Percentiles rank a stretch among this genome's conserved stretches.
Evolutionary conservation across 106 monocot species (phyloP).

Genomic region (Dendrobium catenatum): DNA sequence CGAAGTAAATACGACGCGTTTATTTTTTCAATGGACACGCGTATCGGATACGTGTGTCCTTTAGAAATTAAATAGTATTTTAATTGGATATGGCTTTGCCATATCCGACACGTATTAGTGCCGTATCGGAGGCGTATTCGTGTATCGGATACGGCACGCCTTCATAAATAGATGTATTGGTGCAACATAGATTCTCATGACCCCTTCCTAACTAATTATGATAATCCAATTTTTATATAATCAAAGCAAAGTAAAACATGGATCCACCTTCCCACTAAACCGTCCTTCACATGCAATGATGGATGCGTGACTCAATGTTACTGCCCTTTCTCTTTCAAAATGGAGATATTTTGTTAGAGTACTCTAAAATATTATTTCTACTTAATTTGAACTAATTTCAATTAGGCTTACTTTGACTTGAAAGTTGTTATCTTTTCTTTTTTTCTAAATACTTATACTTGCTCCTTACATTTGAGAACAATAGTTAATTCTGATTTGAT

Average conservation of each 20-base stretch:
- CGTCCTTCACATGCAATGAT: not conserved
- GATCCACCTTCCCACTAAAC: not conserved
- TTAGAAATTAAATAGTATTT: no score
- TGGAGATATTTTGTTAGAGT: not conserved
- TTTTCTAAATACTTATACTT: not conserved
- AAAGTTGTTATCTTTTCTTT: not conserved
- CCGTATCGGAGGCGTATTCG: no score
- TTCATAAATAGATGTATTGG: no score
- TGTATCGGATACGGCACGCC: no score
- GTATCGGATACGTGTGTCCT: no score
- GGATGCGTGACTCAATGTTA: not conserved
- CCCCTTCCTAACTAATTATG: not conserved
- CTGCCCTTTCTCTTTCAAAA: not conserved
- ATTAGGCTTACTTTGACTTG: not conserved
- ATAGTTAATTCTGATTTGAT: not conserved
- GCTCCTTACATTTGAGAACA: not conserved
- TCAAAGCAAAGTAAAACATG: not conserved
- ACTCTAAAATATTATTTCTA: not conserved
- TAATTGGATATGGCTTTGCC: no score
- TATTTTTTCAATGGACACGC: no score
- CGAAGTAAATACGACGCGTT: no score
- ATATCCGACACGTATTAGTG: no score
- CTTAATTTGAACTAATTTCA: not conserved
- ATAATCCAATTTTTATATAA: not conserved
- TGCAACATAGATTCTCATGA: not conserved